A percentile compares a stretch with the other conserved stretches of the same genome.
Conservation (phyloP, 352 stramenopile genomes). For the Poterioochromonas sp. region DNA sequence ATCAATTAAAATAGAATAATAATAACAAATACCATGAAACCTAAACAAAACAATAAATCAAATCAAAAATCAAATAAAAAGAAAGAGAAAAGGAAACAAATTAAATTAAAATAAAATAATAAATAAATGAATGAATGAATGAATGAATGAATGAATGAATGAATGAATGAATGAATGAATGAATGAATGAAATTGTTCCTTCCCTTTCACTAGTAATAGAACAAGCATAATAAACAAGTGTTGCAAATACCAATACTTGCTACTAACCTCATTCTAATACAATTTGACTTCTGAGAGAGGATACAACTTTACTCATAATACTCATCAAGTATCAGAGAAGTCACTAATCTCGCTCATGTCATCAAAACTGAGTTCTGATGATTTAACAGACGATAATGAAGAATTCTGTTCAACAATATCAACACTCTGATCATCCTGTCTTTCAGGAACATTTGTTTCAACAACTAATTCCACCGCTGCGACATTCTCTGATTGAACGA, state of each 20-base stretch:
- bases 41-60: background rate
- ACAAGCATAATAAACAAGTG: background rate
- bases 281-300: background rate
- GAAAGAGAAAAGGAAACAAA: background rate
- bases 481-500: too few species aligned
- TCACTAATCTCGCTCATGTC: background rate
- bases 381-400: too few species aligned
- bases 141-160: background rate
- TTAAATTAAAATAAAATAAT: background rate
- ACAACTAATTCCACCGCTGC: too few species aligned
- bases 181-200: background rate
- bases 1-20: background rate
- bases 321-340: background rate
- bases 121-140: constrained; percentile 9
- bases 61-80: background rate
- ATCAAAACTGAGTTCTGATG: background rate
- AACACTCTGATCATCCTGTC: too few species aligned
- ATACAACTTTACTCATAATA: background rate
- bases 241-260: background rate
- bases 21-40: background rate
- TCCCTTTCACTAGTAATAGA: background rate
- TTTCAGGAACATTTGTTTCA: too few species aligned
- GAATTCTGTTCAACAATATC: too few species aligned
- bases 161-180: constrained; percentile 1
- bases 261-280: background rate